These are phyloP conservation scores for Euphorbia corollata DNA, from an alignment of 441 rosid species.

Conservation along the genomic window DNA sequence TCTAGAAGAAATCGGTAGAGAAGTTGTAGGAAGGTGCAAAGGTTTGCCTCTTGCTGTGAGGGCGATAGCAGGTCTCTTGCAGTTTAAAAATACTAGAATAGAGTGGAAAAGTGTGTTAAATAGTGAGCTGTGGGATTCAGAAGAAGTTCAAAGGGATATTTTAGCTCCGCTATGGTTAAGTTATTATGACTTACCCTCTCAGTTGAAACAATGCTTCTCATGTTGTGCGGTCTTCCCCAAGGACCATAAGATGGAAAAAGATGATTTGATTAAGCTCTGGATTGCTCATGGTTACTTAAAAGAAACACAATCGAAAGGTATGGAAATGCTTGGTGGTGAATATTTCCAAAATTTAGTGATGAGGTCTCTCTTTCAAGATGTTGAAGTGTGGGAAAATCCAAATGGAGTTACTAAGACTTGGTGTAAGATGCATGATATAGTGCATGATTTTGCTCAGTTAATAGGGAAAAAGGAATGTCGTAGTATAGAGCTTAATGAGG, in stretches of 20 bases:
- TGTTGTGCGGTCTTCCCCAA: slow-evolving; percentile 17
- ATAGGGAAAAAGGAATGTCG: not conserved
- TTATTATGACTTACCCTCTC: not conserved
- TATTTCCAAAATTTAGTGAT: not conserved
- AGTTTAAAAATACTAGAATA: not conserved
- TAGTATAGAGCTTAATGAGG: not conserved
- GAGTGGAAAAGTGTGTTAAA: slow-evolving; percentile 7
- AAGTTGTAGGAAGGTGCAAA: not conserved
- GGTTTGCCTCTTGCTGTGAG: slow-evolving; percentile 12
- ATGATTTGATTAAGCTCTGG: slow-evolving; percentile 1
- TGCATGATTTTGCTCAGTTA: slow-evolving; percentile 14
- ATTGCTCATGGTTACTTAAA: slow-evolving; percentile 1
- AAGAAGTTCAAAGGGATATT: slow-evolving; percentile 3
- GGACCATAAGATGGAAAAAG: not conserved
- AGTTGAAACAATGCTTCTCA: slow-evolving; percentile 6
- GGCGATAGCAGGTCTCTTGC: slow-evolving; percentile 4
- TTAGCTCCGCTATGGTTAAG: not conserved
- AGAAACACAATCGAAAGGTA: not conserved
- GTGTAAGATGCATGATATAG: slow-evolving; percentile 16
- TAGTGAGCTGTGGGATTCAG: not conserved
- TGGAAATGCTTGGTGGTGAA: not conserved
- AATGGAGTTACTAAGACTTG: rapidly evolving
- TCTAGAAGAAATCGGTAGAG: slow-evolving; percentile 11
- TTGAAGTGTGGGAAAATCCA: rapidly evolving
- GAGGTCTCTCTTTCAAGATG: slow-evolving; percentile 11